Base-by-base conservation (phyloP, 768 basidiomycete species). In the Baorangia bicolor region DNA sequence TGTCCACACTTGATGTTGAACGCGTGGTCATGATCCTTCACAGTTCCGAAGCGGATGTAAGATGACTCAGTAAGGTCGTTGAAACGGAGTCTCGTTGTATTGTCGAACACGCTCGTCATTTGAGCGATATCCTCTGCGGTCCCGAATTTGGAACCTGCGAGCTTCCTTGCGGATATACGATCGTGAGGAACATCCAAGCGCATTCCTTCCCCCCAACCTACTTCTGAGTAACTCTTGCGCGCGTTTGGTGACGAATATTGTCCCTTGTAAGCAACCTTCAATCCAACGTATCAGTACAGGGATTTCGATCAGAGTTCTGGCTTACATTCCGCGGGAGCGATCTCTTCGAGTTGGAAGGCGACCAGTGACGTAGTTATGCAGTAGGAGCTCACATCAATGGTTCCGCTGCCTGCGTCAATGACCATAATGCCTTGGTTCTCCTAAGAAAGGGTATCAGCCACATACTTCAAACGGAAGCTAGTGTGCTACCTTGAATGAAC, bases 321-420 rank as follows among this genome's bases (percentile, higher is more conserved):
- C 69, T 69, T 55, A 78, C 80, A 82, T 61, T 76, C 71, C 1
- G 75, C 62, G 0, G 75, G 74, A 3, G 80, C 77, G 27, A 82
- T 76, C 64, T 85, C 84, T 51, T n/a, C n/a, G n/a, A n/a, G n/a
- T n/a, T 81, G 77, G 30, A 82, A 76, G 1, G 66, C 59, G 4
- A 61, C 55, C 1, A 69, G 53, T 2, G 61, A 67, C n/a, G 60
- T 61, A 18, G 64, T 63, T 60, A 77, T 74, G 30, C 73, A 74
- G 53, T 86, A 86, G 13, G 79, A 73, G 55, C 81, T 84, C 37
- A 86, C 71, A 56, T 87, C 84, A 25, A 86, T 73, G 0, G 83
- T 87, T 20, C 83, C 85, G 39, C 83, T 83, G 8, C 85, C 84
- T 4, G 83, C 82, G 54, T 86, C 83, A n/a, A 85, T 78, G 31